Conservation (phyloP, 2,329 filamentous ascomycete genomes). For the Nigrospora sphaerica region DNA sequence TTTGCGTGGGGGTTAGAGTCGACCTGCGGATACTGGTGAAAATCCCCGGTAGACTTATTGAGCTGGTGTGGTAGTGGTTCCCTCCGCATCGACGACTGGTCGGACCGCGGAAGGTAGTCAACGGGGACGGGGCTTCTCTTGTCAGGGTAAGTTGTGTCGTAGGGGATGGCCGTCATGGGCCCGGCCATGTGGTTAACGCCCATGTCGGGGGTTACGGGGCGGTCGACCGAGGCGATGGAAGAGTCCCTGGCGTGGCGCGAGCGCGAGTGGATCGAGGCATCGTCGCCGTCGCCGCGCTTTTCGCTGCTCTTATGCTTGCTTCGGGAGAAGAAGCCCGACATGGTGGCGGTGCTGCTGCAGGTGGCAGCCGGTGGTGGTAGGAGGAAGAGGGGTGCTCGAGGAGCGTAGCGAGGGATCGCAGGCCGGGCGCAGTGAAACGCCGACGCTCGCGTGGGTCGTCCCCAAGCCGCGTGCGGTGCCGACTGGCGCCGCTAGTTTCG, state of each 20-base stretch:
- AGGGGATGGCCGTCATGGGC: conserved; percentile 81
- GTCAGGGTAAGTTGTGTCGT: conserved; percentile 62
- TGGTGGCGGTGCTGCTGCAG: conserved; percentile 15
- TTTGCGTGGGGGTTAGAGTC: conserved; percentile 44
- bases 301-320: conserved; percentile 71
- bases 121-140: conserved; percentile 63
- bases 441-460: conserved; percentile 14
- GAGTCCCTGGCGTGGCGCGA: conserved; percentile 71
- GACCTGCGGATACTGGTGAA: conserved; percentile 80
- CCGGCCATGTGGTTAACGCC: conserved; percentile 71
- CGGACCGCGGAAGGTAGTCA: conserved; percentile 64
- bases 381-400: not conserved
- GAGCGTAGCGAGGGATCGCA: too few relatives aligned
- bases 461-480: conserved; percentile 2
- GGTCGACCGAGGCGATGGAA: conserved; percentile 65
- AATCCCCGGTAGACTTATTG: conserved; percentile 71
- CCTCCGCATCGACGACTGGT: conserved; percentile 55
- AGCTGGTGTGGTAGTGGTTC: conserved; percentile 78
- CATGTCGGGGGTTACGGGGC: conserved; percentile 54
- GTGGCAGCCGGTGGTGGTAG: conserved; percentile 5
- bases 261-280: conserved; percentile 55
- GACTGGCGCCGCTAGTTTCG: not conserved
- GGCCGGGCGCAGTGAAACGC: conserved; percentile 16
- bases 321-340: conserved; percentile 80
- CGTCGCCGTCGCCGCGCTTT: conserved; percentile 58